Conservation (phyloP, 108 stramenopile genomes). For the Nannochloropsis gaditana region DNA sequence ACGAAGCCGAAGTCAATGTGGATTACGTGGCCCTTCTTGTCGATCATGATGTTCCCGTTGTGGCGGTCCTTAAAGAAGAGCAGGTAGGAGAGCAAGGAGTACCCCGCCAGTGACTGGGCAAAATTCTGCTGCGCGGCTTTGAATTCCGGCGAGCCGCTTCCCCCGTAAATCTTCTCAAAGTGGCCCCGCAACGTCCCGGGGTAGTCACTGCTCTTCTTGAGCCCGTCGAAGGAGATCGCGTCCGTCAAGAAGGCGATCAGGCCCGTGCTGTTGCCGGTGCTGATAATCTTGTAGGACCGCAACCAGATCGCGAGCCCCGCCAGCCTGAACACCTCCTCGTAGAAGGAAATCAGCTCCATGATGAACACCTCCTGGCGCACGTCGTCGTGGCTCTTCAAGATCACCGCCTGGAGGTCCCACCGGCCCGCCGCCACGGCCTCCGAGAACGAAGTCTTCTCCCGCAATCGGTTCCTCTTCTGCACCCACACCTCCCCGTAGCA, state of each 20-base stretch:
- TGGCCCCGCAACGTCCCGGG: conserved; percentile 53
- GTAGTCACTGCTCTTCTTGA: conserved; percentile 83
- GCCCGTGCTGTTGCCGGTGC: conserved; percentile 81
- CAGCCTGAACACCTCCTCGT: conserved; percentile 80
- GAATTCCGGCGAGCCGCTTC: conserved; percentile 53
- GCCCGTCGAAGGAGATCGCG: conserved; percentile 83
- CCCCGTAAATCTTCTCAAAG: conserved; percentile 32
- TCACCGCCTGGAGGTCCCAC: conserved; percentile 52
- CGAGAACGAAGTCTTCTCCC: not conserved
- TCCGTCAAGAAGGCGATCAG: conserved; percentile 83
- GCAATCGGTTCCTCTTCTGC: not conserved
- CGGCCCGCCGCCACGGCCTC: conserved; percentile 29
- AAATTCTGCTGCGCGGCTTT: conserved; percentile 82
- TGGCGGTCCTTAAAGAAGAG: conserved; percentile 96
- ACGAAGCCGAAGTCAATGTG: conserved; percentile 99
- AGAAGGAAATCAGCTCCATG: conserved; percentile 89
- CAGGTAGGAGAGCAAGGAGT: conserved; percentile 82
- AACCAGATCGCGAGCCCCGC: conserved; percentile 79
- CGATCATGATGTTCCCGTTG: conserved; percentile 99
- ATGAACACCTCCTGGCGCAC: conserved; percentile 62
- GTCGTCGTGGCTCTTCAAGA: conserved; percentile 83
- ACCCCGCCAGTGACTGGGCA: conserved; percentile 74
- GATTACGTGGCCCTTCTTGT: conserved; percentile 81
- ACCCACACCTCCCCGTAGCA: not conserved
- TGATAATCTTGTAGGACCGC: conserved; percentile 90